Conservation (phyloP, 306 rosid genomes). For the Pueraria montana region DNA sequence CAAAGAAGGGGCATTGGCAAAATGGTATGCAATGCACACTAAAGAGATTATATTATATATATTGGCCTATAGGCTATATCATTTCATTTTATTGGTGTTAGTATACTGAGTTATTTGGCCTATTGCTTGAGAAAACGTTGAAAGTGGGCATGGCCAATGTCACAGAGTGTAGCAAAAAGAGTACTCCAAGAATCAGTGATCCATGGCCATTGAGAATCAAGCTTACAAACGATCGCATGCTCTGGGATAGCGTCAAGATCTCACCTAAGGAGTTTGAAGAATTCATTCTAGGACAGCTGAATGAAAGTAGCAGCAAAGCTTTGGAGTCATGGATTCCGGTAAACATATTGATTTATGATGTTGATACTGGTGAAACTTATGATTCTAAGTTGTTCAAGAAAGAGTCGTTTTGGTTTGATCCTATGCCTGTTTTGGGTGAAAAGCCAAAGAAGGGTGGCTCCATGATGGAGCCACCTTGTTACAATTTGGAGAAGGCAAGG, state of each 20-base stretch:
- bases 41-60: neutral
- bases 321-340: slow-evolving; percentile 60
- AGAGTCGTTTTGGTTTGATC: slow-evolving; percentile 65
- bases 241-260: slow-evolving; percentile 63
- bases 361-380: slow-evolving; percentile 61
- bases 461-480: slow-evolving; percentile 44
- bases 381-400: slow-evolving; percentile 59
- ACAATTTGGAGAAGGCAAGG: slow-evolving; percentile 52
- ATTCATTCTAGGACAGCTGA: slow-evolving; percentile 51
- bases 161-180: slow-evolving; percentile 1
- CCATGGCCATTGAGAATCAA: slow-evolving; percentile 63
- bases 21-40: slow-evolving; percentile 2
- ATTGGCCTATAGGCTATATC: neutral
- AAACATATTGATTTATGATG: slow-evolving; percentile 57
- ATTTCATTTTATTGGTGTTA: neutral
- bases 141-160: slow-evolving; percentile 17
- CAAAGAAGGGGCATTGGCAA: neutral
- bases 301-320: slow-evolving; percentile 48
- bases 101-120: neutral
- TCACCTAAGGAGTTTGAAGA: slow-evolving; percentile 61
- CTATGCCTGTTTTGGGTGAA: slow-evolving; percentile 57
- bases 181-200: neutral
- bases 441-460: slow-evolving; percentile 29
- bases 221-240: slow-evolving; percentile 51
- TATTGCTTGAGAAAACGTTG: slow-evolving; percentile 27